Conservation (phyloP, 495 filamentous ascomycete genomes). For the Emericellopsis terricola region DNA sequence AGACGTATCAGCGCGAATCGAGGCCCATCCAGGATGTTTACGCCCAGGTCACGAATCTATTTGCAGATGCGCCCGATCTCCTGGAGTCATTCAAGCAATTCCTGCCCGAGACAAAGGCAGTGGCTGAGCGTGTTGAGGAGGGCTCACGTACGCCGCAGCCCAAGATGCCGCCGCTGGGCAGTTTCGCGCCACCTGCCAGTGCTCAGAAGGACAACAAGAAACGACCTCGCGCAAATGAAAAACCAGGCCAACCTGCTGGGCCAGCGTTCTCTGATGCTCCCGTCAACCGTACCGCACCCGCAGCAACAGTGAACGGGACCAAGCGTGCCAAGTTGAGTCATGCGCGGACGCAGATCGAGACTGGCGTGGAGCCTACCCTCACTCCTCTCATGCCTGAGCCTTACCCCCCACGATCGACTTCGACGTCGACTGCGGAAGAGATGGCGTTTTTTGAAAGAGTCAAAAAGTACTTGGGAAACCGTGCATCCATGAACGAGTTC, state of each 20-base stretch:
- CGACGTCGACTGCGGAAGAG: conserved; percentile 50
- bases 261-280: conserved; percentile 15
- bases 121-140: conserved; percentile 45
- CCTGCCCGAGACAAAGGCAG: conserved; percentile 78
- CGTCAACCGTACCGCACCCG: conserved; percentile 15
- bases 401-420: conserved; percentile 51
- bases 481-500: conserved; percentile 82
- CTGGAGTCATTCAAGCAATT: conserved; percentile 99
- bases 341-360: conserved; percentile 45
- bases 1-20: conserved; percentile 95
- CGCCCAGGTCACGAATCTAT: conserved; percentile 86
- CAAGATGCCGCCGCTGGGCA: conserved; percentile 85
- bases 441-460: conserved; percentile 88
- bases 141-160: conserved; percentile 36
- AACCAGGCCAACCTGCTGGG: conserved; percentile 12
- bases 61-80: conserved; percentile 87
- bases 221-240: conserved; percentile 24
- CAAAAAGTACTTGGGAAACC: conserved; percentile 89
- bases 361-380: conserved; percentile 69
- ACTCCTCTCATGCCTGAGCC: conserved; percentile 77
- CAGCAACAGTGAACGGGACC: conserved; percentile 12
- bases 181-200: conserved; percentile 73
- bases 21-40: conserved; percentile 99
- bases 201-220: conserved; percentile 69
- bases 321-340: conserved; percentile 47